Conservation (phyloP, 306 rosid species). For the Ziziphus jujuba region DNA sequence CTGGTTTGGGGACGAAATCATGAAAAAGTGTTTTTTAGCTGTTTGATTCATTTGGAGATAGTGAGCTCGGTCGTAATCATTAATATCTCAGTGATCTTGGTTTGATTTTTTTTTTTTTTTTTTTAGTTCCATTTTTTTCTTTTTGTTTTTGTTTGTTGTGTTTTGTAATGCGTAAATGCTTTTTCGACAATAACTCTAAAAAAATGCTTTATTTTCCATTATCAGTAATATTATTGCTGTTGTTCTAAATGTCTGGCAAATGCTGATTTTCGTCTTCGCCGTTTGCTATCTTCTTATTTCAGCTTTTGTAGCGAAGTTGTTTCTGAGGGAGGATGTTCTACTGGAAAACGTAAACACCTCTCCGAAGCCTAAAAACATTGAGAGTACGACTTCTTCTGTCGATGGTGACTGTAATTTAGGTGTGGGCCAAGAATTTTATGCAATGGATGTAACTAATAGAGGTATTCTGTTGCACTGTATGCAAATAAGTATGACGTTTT, state of each 20-base stretch:
- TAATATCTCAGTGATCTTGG: not conserved
- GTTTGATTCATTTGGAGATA: conserved; percentile 1
- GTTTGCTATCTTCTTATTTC: conserved; percentile 4
- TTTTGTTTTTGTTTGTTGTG: too few relatives aligned
- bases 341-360: conserved; percentile 37
- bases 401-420: not conserved
- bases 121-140: too few relatives aligned
- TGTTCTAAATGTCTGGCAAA: not conserved
- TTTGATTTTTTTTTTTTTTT: too few relatives aligned
- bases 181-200: too few relatives aligned
- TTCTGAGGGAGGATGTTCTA: conserved; percentile 31
- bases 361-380: conserved; percentile 30
- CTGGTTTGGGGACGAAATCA: not conserved
- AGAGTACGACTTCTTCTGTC: conserved; percentile 3
- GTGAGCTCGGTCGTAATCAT: not conserved
- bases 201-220: too few relatives aligned
- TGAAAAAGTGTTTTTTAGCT: not conserved
- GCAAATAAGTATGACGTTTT: not conserved
- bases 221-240: too few relatives aligned
- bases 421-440: conserved; percentile 24
- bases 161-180: too few relatives aligned
- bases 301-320: conserved; percentile 50
- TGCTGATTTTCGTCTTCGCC: not conserved
- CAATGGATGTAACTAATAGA: conserved; percentile 31
- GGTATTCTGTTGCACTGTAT: conserved; percentile 27